A percentile compares a stretch with the other conserved stretches of the same genome.
Evolutionary conservation across 202 grass and related monocot species (phyloP).

Genomic region (Carex arenaria): DNA sequence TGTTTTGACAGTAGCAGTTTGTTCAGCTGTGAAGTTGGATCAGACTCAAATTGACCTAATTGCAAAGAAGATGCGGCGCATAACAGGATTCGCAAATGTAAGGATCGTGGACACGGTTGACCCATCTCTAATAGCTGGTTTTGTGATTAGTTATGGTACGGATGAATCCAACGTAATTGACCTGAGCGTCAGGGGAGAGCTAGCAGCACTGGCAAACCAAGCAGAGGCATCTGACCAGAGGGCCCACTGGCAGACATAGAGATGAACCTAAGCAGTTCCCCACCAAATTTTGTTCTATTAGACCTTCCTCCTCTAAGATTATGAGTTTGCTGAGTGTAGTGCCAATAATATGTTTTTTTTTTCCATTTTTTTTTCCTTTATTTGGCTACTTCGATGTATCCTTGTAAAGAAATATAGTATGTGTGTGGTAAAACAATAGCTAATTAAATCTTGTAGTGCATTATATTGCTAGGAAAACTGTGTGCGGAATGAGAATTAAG

Average conservation of each 20-base stretch:
- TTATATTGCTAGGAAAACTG: neutral
- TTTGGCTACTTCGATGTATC: conserved; percentile 9
- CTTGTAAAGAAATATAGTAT: conserved; percentile 10
- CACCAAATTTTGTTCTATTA: conserved; percentile 6
- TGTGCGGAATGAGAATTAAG: neutral
- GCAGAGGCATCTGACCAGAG: conserved; percentile 57
- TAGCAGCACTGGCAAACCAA: conserved; percentile 62
- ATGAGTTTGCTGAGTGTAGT: neutral
- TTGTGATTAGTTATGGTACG: conserved; percentile 73
- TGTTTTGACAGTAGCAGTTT: conserved; percentile 55
- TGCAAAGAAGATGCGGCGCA: conserved; percentile 75
- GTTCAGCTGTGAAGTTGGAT: conserved; percentile 76
- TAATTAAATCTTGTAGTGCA: neutral
- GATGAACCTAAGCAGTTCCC: neutral
- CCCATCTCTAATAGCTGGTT: conserved; percentile 73
- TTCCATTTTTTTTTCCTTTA: neutral
- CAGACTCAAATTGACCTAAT: conserved; percentile 69
- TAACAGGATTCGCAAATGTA: conserved; percentile 75
- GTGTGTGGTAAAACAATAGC: neutral
- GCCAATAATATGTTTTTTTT: neutral
- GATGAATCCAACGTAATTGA: conserved; percentile 74
- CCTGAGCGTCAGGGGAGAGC: conserved; percentile 74
- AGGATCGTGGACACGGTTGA: conserved; percentile 64
- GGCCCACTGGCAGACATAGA: neutral
- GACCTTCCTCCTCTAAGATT: neutral